Evolutionary conservation across 495 filamentous ascomycete species (phyloP), one percentile per base, ranked within the genome.

Genomic region (Penicillium parvum): DNA sequence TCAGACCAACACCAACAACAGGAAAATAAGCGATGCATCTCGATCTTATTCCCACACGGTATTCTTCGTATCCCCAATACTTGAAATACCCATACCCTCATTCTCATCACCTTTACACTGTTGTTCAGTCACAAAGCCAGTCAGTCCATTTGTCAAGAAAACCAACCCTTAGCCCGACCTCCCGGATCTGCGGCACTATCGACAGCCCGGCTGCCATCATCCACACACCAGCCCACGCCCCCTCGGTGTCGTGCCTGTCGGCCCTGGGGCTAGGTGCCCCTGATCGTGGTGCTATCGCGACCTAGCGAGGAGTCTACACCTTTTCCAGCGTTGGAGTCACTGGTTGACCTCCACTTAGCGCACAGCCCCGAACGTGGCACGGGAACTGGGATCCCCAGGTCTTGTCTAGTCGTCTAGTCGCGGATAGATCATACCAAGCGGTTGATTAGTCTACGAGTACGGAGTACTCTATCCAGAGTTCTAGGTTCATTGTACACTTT

Each of bases 141-240:
- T 40, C 23, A 15, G 3, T 18, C 19, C 12, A 45, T 45, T 52
- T 55, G 36, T 47, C 35, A 52, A 49, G 52, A 8, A 27, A n/a
- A n/a, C n/a, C 33, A 34, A 43, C 41, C 44, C 20, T 26, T 22
- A 40, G 28, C 27, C 14, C 43, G 48, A 42, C 35, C 29, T 32
- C 43, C 30, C 57, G 53, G 57, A 60, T 60, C 57, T 49, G 48
- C 57, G 42, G 39, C 57, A 32, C 57, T 60, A 60, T 60, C 57
- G 57, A 54, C 29, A 27, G 27, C 44, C 33, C 41, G 40, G 40
- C 37, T 49, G 45, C 52, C 32, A 43, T 34, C 34, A 45, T 37
- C 38, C 47, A 50, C 45, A 27, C 42, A n/a, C n/a, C n/a, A 23
- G 32, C 34, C 46, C 44, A 40, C 29, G 41, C 45, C 43, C 43